These are phyloP conservation scores for Cantharellus anzutake DNA, from an alignment of 768 basidiomycete species.

Conservation along the genomic window DNA sequence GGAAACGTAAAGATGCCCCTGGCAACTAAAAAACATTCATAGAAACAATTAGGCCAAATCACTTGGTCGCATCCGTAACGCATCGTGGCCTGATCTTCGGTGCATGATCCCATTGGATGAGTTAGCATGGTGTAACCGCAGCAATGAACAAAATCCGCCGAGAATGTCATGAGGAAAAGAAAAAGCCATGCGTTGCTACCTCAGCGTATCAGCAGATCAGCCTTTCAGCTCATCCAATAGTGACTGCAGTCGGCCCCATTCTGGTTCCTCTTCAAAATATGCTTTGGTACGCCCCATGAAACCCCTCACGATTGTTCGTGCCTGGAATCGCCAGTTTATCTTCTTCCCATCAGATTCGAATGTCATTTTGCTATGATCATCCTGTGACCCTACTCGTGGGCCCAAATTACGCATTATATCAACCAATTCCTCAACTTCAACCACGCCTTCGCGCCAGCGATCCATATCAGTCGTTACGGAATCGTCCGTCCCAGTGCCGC, in stretches of 20 bases:
- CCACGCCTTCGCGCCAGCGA: conserved; percentile 56
- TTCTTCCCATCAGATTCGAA: conserved; percentile 18
- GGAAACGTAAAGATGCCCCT: no score
- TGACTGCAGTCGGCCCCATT: conserved; percentile 51
- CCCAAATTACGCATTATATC: conserved; percentile 73
- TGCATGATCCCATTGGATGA: no score
- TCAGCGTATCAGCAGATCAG: no score
- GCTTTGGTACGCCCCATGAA: conserved; percentile 76
- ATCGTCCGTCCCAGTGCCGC: conserved; percentile 36
- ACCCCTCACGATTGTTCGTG: conserved; percentile 66
- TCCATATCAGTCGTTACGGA: conserved; percentile 46
- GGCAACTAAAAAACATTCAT: no score
- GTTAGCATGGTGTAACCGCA: no score
- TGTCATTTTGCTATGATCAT: conserved; percentile 10
- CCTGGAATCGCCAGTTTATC: conserved; percentile 60
- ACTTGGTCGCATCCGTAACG: no score
- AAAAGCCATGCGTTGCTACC: no score
- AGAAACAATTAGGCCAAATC: no score
- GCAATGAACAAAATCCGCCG: no score
- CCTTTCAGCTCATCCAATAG: conserved; percentile 26
- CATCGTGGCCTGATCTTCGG: no score
- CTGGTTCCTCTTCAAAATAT: conserved; percentile 70
- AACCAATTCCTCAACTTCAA: conserved; percentile 68
- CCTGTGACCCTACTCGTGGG: conserved; percentile 22
- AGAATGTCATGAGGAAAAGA: no score